Percentiles rank a stretch among this genome's conserved stretches.
Conservation (phyloP, 768 basidiomycete genomes). For the Tephrocybe rancida region DNA sequence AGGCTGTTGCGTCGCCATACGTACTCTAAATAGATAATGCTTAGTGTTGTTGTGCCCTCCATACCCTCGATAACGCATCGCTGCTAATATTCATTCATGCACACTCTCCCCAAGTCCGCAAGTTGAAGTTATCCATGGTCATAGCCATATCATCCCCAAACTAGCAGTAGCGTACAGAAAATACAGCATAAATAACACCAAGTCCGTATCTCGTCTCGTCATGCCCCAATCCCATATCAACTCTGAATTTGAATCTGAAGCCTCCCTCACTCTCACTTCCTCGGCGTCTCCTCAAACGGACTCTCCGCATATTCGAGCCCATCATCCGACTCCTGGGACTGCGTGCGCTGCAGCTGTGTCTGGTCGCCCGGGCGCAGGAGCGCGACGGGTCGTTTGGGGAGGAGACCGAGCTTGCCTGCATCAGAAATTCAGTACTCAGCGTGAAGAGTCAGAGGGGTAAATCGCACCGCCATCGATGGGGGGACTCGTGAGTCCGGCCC, state of each 20-base stretch:
- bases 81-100: not conserved
- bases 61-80: slow-evolving; percentile 9
- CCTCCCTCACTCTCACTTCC: too few relatives aligned
- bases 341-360: slow-evolving; percentile 18
- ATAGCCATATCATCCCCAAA: too few relatives aligned
- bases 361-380: slow-evolving; percentile 39
- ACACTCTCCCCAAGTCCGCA: too few relatives aligned
- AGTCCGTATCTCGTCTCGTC: too few relatives aligned
- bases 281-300: slow-evolving; percentile 60
- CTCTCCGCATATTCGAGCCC: slow-evolving; percentile 77
- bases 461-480: slow-evolving; percentile 35
- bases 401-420: slow-evolving; percentile 65
- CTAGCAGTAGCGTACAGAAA: too few relatives aligned
- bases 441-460: not conserved
- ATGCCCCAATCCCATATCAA: too few relatives aligned
- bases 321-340: slow-evolving; percentile 48
- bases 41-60: slow-evolving; percentile 4
- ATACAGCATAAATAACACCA: too few relatives aligned
- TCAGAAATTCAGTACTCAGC: not conserved
- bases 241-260: too few relatives aligned
- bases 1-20: slow-evolving; percentile 39
- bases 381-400: slow-evolving; percentile 77
- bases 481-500: slow-evolving; percentile 14
- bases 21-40: slow-evolving; percentile 27
- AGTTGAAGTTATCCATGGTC: too few relatives aligned